Conservation (phyloP, 257 asterid genomes). For the Nyctanthes arbortristis region DNA sequence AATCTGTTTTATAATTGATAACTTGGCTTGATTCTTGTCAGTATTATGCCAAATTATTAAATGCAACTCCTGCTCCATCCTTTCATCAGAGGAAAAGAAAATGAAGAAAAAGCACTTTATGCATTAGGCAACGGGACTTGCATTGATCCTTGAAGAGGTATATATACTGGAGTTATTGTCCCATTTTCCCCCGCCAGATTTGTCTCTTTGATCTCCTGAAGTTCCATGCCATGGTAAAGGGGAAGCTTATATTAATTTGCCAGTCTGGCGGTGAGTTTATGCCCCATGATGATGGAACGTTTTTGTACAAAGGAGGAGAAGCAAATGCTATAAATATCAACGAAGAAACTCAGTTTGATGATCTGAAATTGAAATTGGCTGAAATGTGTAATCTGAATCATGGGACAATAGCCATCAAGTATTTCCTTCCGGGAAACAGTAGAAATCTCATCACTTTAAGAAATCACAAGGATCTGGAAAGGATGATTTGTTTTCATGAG, state of each 20-base stretch:
- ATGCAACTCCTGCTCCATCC: background rate
- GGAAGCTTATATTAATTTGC: constrained; percentile 86
- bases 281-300: constrained; percentile 63
- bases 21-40: background rate
- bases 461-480: constrained; percentile 72
- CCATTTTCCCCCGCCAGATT: background rate
- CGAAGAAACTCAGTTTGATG: constrained; percentile 59
- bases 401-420: constrained; percentile 66
- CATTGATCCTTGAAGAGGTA: background rate
- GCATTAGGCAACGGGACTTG: background rate
- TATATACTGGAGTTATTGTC: background rate
- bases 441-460: constrained; percentile 74
- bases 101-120: background rate
- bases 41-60: background rate
- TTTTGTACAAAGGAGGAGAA: constrained; percentile 80
- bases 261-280: constrained; percentile 84
- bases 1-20: background rate
- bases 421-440: constrained; percentile 88
- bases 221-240: constrained; percentile 73
- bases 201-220: constrained; percentile 34
- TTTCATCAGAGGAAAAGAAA: background rate
- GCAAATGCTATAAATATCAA: constrained; percentile 81
- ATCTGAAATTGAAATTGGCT: constrained; percentile 73
- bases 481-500: constrained; percentile 84
- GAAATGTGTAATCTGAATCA: constrained; percentile 74